These are phyloP conservation scores for Apophysomyces ossiformis DNA, from an alignment of 371 early-diverging fungal species.

Conservation along the genomic window DNA sequence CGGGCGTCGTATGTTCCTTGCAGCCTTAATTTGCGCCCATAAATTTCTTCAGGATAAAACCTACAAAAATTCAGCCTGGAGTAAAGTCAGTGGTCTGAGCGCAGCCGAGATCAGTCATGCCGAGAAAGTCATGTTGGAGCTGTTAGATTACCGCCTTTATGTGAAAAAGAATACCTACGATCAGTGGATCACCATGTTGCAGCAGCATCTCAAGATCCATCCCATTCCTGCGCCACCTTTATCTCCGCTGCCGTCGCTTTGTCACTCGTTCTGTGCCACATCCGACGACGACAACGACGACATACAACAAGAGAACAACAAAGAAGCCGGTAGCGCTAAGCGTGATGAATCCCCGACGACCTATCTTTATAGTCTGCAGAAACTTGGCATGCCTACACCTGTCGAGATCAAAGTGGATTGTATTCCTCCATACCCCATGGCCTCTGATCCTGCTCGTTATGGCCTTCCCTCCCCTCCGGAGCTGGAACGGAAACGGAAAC, in stretches of 20 bases:
- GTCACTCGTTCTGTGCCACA: neutral
- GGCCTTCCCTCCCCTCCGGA: conserved; percentile 18
- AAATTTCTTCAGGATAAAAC: conserved; percentile 83
- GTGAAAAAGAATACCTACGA: conserved; percentile 64
- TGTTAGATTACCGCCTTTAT: conserved; percentile 76
- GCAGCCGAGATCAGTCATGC: conserved; percentile 74
- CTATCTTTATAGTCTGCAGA: neutral
- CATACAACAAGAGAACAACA: too few species aligned
- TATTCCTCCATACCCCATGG: neutral
- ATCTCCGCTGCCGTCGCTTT: neutral
- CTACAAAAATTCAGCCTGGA: conserved; percentile 84
- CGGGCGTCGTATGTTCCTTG: conserved; percentile 83
- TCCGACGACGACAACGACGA: neutral
- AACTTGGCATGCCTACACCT: conserved; percentile 15
- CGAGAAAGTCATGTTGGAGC: conserved; percentile 70
- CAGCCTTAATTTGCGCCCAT: conserved; percentile 77
- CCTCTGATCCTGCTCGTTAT: conserved; percentile 1
- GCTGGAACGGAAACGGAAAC: conserved; percentile 10
- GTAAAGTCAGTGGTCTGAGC: conserved; percentile 75
- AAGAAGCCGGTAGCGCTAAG: too few species aligned
- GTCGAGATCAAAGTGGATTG: conserved; percentile 9
- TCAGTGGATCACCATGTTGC: conserved; percentile 54
- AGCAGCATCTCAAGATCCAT: conserved; percentile 27
- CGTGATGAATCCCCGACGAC: neutral
- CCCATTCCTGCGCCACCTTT: conserved; percentile 10